phyloP scores from a whole-genome alignment of 2,329 filamentous ascomycete genomes.

The Sarocladium brachiariae region DNA sequence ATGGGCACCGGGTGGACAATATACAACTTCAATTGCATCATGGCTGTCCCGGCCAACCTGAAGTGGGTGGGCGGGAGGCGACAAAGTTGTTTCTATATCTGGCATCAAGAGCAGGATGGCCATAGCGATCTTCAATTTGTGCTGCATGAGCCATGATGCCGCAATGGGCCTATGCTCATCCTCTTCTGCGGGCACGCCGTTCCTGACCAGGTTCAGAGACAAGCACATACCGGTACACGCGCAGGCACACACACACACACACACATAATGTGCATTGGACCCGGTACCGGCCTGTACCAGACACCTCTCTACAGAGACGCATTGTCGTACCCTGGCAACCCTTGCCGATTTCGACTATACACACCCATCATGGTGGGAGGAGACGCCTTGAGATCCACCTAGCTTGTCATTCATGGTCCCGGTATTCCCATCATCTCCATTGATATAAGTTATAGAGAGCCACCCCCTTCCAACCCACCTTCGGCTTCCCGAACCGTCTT shows the following conservation, averaged over 20 bases:
- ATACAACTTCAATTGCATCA: constrained; percentile 9
- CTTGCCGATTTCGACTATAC: constrained; percentile 8
- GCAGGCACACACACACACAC: background rate
- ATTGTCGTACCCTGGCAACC: constrained; percentile 8
- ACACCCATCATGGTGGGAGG: constrained; percentile 8
- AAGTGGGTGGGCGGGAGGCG: background rate
- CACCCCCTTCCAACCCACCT: constrained; percentile 4
- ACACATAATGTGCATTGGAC: background rate
- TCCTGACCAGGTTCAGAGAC: constrained; percentile 6
- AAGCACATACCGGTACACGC: background rate
- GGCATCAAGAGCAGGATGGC: background rate
- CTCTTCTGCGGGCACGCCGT: constrained; percentile 1
- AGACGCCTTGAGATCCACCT: background rate
- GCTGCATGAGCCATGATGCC: constrained; percentile 9
- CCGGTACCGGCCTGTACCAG: background rate
- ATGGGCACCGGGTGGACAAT: background rate
- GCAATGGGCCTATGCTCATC: background rate
- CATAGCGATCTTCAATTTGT: constrained; percentile 10
- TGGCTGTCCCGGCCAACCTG: background rate
- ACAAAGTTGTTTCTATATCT: constrained; percentile 10
- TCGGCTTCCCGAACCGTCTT: constrained; percentile 3
- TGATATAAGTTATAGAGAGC: constrained; percentile 7
- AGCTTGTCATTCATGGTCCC: constrained; percentile 10
- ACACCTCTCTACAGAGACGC: background rate
- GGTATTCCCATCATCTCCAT: constrained; percentile 9